Evolutionary conservation across 2,329 filamentous ascomycete species (phyloP).

Genomic region (Diaporthe sp.): DNA sequence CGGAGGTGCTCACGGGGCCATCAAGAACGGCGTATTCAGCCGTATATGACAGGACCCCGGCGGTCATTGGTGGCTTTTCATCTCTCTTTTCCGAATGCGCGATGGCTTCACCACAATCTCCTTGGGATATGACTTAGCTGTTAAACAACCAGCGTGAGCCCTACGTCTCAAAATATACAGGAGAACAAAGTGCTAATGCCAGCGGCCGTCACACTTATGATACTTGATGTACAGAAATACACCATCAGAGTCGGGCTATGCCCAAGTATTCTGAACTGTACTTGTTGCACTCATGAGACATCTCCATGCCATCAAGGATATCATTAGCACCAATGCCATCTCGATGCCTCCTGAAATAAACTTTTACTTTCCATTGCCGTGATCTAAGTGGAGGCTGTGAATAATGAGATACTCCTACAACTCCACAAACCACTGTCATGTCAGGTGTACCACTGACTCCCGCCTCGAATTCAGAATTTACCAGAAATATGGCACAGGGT

Average conservation of each 20-base stretch:
- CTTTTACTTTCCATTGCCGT: conserved; percentile 35
- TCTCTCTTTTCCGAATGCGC: conserved; percentile 53
- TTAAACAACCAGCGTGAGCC: neutral
- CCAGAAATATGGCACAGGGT: neutral
- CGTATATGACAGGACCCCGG: neutral
- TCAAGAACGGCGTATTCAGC: neutral
- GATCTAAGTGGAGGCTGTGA: conserved; percentile 28
- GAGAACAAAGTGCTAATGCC: no score
- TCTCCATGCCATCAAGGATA: neutral
- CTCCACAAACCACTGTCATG: conserved; percentile 31
- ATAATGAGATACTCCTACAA: conserved; percentile 34
- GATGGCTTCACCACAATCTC: conserved; percentile 58
- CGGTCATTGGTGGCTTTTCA: neutral
- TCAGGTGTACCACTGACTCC: conserved; percentile 29
- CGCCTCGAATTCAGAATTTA: conserved; percentile 27
- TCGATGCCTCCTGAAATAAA: conserved; percentile 12
- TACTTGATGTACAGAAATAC: no score
- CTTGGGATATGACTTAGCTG: conserved; percentile 48
- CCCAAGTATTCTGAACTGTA: neutral
- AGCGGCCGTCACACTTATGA: no score
- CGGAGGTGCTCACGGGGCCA: neutral
- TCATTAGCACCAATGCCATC: neutral
- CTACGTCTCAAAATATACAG: neutral
- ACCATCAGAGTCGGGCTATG: neutral
- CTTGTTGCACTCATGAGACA: neutral